phyloP scores from a whole-genome alignment of 495 filamentous ascomycete genomes.

The Parathielavia appendiculata region DNA sequence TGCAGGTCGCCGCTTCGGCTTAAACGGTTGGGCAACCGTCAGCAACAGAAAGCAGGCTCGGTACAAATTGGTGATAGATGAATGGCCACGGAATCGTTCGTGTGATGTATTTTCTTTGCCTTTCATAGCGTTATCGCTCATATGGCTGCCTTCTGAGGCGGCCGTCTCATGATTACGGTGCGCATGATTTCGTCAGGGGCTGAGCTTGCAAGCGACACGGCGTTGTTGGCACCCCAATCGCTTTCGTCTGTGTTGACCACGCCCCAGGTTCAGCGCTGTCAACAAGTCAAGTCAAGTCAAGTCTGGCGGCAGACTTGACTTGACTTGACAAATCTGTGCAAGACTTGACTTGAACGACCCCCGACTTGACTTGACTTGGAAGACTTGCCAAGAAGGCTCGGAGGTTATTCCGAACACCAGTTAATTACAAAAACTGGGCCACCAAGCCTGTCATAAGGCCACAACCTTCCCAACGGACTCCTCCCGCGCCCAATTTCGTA shows the following conservation, averaged over 20 bases:
- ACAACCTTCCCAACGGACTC: too few species aligned
- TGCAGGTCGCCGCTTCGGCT: slow-evolving; percentile 1
- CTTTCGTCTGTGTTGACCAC: slow-evolving; percentile 9
- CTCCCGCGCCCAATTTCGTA: too few species aligned
- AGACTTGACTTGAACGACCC: too few species aligned
- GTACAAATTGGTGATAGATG: not conserved
- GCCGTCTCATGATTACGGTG: slow-evolving; percentile 28
- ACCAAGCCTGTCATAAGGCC: too few species aligned
- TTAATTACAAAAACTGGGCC: too few species aligned
- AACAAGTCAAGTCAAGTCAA: too few species aligned
- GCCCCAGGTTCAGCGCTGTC: too few species aligned
- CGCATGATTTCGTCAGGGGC: slow-evolving; percentile 21
- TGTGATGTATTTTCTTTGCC: not conserved
- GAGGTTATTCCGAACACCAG: too few species aligned
- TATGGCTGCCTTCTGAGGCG: slow-evolving; percentile 4
- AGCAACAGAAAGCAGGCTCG: not conserved
- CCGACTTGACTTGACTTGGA: too few species aligned
- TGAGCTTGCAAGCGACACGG: slow-evolving; percentile 20
- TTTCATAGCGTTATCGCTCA: not conserved
- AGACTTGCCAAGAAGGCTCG: too few species aligned
- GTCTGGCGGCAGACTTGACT: too few species aligned
- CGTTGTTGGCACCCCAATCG: slow-evolving; percentile 27
- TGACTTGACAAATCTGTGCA: too few species aligned
- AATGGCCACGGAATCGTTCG: not conserved
- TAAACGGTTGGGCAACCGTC: not conserved